These are phyloP conservation scores for Hibiscus mutabilis DNA, from an alignment of 345 rosid species.

Conservation along the genomic window DNA sequence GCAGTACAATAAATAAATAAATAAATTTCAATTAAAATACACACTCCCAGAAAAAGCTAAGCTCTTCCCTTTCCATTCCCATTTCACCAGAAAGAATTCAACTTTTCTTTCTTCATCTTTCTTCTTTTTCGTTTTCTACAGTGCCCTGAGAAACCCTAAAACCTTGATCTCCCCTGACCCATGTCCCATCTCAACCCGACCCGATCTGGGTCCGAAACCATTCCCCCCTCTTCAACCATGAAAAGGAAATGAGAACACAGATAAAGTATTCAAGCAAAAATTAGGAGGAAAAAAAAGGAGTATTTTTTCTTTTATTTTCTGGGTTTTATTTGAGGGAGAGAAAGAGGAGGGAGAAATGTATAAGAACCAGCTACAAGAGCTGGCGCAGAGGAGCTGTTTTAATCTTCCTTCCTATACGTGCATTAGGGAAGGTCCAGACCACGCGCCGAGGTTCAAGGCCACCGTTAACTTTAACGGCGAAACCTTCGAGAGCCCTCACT, in stretches of 20 bases:
- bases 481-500: constrained; percentile 90
- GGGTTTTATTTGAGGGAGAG: neutral
- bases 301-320: neutral
- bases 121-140: constrained; percentile 5
- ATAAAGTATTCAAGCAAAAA: neutral
- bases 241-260: neutral
- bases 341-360: constrained; percentile 52
- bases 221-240: neutral
- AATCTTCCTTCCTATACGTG: constrained; percentile 85
- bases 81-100: neutral
- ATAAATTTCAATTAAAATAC: constrained; percentile 18
- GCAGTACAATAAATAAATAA: neutral
- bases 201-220: constrained; percentile 24
- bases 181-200: constrained; percentile 16
- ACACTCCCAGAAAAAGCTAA: constrained; percentile 17
- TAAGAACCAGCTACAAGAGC: constrained; percentile 99
- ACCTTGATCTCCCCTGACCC: constrained; percentile 22
- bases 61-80: constrained; percentile 5
- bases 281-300: neutral
- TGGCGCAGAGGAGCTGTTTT: constrained; percentile 99
- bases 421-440: constrained; percentile 98
- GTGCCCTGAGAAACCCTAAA: constrained; percentile 33
- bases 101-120: neutral
- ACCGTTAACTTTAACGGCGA: constrained; percentile 96
- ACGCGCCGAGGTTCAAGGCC: constrained; percentile 97